A percentile compares a stretch with the other conserved stretches of the same genome.
Conservation (phyloP, 1,139 yeast species). For the Saccharomyces hybrid region DNA sequence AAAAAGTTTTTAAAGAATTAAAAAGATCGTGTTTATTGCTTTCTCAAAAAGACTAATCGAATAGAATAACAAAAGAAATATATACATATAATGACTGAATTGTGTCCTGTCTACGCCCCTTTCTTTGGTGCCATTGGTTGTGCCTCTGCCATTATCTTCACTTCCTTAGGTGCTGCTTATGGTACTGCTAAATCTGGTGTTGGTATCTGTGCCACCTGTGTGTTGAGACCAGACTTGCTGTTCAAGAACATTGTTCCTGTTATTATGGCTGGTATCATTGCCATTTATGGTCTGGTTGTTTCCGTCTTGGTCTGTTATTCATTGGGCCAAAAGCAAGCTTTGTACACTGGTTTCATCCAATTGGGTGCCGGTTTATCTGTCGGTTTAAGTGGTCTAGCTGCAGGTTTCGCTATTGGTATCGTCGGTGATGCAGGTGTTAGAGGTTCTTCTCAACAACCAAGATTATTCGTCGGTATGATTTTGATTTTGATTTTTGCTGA, state of each 20-base stretch:
- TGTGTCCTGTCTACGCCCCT: constrained; percentile 46
- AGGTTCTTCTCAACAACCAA: constrained; percentile 92
- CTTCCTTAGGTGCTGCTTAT: constrained; percentile 98
- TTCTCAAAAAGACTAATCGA: background rate
- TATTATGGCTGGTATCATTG: constrained; percentile 99
- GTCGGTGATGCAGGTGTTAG: constrained; percentile 99
- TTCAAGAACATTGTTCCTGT: constrained; percentile 91
- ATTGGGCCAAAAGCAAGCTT: constrained; percentile 82
- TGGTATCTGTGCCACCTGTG: constrained; percentile 98
- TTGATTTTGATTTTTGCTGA: constrained; percentile 96
- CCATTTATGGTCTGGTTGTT: constrained; percentile 96
- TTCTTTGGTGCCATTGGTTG: constrained; percentile 98
- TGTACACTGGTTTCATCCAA: constrained; percentile 96
- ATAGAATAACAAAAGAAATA: background rate
- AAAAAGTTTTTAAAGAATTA: background rate
- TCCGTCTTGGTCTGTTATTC: constrained; percentile 91
- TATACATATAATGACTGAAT: constrained; percentile 25
- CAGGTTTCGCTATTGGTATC: constrained; percentile 97
- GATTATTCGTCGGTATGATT: constrained; percentile 95
- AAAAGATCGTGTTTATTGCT: background rate
- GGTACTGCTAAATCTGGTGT: constrained; percentile 99
- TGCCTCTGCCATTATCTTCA: constrained; percentile 97
- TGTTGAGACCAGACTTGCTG: constrained; percentile 90
- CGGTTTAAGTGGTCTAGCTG: constrained; percentile 94
- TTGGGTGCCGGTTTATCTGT: constrained; percentile 97